Evolutionary conservation across 116 monocot species (phyloP).

Genomic region (Phalaenopsis hybrid): DNA sequence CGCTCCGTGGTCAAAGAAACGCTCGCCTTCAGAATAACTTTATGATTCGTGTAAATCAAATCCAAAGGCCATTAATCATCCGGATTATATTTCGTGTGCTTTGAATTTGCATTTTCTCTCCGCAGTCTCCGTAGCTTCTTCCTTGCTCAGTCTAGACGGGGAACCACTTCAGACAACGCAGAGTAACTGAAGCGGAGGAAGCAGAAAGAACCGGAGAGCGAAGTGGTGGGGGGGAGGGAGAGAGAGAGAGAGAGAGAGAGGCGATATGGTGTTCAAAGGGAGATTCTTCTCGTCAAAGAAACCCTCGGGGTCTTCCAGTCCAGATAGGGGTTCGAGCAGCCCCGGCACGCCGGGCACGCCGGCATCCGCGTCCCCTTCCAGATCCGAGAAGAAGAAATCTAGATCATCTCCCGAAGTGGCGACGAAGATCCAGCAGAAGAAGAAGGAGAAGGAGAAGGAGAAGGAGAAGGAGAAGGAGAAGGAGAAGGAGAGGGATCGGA

Average conservation of each 20-base stretch:
- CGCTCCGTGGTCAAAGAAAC: neutral
- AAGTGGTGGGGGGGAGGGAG: neutral
- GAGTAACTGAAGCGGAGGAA: neutral
- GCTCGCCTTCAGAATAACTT: too few relatives aligned
- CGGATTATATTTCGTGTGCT: neutral
- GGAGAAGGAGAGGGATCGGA: slow-evolving; percentile 15
- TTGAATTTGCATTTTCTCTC: slow-evolving; percentile 1
- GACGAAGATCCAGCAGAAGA: slow-evolving; percentile 28
- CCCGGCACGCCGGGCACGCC: slow-evolving; percentile 3
- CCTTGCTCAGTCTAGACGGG: neutral
- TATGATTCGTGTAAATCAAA: neutral
- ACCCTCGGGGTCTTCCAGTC: slow-evolving; percentile 24
- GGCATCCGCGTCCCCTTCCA: slow-evolving; percentile 9
- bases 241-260: slow-evolving; percentile 6
- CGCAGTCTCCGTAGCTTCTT: neutral
- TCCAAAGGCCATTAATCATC: neutral
- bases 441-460: slow-evolving; percentile 11
- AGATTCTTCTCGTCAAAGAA: slow-evolving; percentile 44
- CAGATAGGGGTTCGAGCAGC: slow-evolving; percentile 13
- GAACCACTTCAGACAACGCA: neutral
- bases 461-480: slow-evolving; percentile 26
- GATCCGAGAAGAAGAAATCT: slow-evolving; percentile 87
- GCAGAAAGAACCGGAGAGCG: neutral
- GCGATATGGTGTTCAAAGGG: slow-evolving; percentile 35
- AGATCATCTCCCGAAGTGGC: slow-evolving; percentile 31